Conservation (phyloP, 805 yeast genomes). For the Candida krabiensis region DNA sequence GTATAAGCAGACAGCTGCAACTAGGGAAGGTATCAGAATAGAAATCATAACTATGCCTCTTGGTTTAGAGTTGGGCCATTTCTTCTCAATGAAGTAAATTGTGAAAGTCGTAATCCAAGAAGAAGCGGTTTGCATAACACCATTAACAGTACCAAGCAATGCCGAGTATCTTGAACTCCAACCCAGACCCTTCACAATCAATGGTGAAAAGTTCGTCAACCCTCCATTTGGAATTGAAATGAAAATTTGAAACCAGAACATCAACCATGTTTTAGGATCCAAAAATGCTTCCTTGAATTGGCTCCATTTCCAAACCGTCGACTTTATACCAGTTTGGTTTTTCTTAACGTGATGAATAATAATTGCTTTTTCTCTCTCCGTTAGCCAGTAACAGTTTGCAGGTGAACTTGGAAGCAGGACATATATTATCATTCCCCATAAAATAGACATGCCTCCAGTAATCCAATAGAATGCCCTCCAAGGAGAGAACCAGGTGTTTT, state of each 20-base stretch:
- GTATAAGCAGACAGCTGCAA: conserved; percentile 32
- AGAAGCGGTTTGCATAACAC: conserved; percentile 30
- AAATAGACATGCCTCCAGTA: conserved; percentile 56
- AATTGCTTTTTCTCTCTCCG: conserved; percentile 44
- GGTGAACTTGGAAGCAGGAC: conserved; percentile 54
- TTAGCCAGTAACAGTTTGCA: conserved; percentile 47
- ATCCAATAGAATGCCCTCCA: conserved; percentile 64
- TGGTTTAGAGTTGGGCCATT: conserved; percentile 34
- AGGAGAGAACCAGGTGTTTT: conserved; percentile 41
- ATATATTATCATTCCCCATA: conserved; percentile 43
- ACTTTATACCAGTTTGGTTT: conserved; percentile 63
- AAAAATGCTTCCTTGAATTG: conserved; percentile 57
- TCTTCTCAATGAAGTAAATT: conserved; percentile 52
- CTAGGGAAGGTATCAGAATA: conserved; percentile 27
- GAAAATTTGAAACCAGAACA: conserved; percentile 45
- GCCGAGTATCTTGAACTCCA: conserved; percentile 30
- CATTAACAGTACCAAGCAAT: conserved; percentile 37
- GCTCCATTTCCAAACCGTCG: conserved; percentile 49
- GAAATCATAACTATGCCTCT: conserved; percentile 27
- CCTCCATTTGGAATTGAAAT: conserved; percentile 62
- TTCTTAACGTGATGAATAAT: conserved; percentile 56
- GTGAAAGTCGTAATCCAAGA: conserved; percentile 35
- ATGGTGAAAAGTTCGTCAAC: conserved; percentile 45
- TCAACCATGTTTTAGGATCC: conserved; percentile 53
- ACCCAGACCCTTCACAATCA: conserved; percentile 35